phyloP scores from a whole-genome alignment of 2,329 filamentous ascomycete species.

The Fusarium liriodendri region DNA sequence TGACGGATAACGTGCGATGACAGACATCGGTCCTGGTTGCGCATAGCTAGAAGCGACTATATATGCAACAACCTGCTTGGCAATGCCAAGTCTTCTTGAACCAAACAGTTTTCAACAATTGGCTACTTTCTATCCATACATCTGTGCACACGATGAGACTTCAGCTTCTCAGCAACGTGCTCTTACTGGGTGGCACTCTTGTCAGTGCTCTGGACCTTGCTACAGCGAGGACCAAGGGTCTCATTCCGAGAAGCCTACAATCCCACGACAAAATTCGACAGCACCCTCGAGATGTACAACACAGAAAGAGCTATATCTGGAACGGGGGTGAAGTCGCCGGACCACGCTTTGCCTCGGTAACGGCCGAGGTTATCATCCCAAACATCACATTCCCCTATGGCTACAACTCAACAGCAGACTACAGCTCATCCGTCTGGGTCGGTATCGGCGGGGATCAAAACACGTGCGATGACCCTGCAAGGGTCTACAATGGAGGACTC shows the following conservation, averaged over 20 bases:
- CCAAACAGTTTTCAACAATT: not conserved
- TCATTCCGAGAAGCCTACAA: not conserved
- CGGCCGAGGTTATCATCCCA: slow-evolving; percentile 15
- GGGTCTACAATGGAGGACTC: not conserved
- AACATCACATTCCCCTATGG: slow-evolving; percentile 22
- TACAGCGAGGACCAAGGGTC: not conserved
- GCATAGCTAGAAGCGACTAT: not conserved
- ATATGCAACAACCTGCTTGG: not conserved
- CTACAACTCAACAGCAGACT: slow-evolving; percentile 12
- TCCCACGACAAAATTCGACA: not conserved
- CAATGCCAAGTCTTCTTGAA: not conserved
- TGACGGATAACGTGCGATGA: not conserved
- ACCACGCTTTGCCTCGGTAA: slow-evolving; percentile 3
- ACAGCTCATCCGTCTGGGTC: slow-evolving; percentile 16
- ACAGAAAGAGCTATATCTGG: not conserved
- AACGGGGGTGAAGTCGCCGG: slow-evolving; percentile 7
- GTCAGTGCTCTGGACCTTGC: not conserved
- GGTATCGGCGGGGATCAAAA: slow-evolving; percentile 13
- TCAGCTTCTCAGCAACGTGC: not conserved
- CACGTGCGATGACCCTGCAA: not conserved
- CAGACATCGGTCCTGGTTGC: not conserved
- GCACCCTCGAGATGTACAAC: not conserved
- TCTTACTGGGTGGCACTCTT: not conserved
- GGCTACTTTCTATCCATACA: not conserved
- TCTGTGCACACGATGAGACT: not conserved